Percentiles rank a stretch among this genome's conserved stretches.
These are phyloP conservation scores for Pseudogymnoascus sp. DNA, from an alignment of 2,329 filamentous ascomycete genomes.

Conservation along the genomic window DNA sequence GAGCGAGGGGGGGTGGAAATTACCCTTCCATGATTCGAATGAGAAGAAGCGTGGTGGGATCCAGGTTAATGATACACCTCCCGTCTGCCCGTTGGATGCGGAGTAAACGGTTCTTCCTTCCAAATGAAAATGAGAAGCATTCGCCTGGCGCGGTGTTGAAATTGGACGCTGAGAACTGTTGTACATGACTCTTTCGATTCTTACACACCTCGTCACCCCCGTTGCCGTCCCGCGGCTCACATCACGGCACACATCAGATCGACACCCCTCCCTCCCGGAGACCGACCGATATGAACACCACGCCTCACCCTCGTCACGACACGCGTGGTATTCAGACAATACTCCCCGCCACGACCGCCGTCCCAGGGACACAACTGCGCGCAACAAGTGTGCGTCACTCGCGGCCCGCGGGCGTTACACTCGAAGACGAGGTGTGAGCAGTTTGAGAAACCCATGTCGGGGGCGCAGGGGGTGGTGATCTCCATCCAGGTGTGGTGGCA, in stretches of 20 bases:
- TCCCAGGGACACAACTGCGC: not conserved
- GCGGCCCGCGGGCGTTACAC: not conserved
- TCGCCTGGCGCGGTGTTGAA: not conserved
- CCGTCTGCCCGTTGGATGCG: constrained; percentile 66
- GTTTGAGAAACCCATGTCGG: not conserved
- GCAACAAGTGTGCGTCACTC: not conserved
- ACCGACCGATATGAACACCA: not conserved
- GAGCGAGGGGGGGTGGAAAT: constrained; percentile 71
- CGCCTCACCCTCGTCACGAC: not conserved
- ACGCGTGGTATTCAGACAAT: not conserved
- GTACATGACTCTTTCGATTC: not conserved
- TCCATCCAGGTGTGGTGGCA: not conserved
- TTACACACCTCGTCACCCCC: not conserved
- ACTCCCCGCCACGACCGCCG: not conserved
- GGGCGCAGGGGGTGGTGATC: not conserved
- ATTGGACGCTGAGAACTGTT: not conserved
- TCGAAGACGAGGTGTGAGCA: not conserved
- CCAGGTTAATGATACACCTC: constrained; percentile 73
- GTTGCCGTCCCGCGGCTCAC: not conserved
- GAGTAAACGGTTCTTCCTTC: constrained; percentile 43
- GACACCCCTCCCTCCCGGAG: not conserved
- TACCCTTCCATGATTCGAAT: constrained; percentile 71
- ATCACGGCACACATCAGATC: not conserved
- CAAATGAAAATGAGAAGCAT: not conserved
- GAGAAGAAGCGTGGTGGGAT: constrained; percentile 86